phyloP scores from a whole-genome alignment of 2,329 filamentous ascomycete species.

The Colletotrichum sp. region DNA sequence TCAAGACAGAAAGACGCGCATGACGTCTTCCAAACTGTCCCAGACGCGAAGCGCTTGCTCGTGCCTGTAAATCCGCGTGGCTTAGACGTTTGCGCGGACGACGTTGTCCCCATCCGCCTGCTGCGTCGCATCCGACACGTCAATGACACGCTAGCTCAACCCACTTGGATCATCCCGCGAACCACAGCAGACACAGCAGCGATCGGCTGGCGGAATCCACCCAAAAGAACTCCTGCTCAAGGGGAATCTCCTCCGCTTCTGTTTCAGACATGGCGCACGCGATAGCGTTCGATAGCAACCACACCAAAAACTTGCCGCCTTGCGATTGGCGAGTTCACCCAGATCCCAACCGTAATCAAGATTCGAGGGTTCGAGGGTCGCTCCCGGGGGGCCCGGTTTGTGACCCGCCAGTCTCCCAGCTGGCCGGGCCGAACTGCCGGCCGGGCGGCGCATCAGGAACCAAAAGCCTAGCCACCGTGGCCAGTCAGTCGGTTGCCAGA shows the following conservation, averaged over 20 bases:
- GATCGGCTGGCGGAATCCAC: neutral
- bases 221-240: neutral
- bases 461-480: neutral
- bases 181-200: neutral
- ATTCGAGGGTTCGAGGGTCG: neutral
- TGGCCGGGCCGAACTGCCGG: constrained; percentile 3
- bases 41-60: constrained; percentile 7
- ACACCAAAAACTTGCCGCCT: neutral
- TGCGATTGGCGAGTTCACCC: constrained; percentile 11
- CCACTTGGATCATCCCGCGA: constrained; percentile 13
- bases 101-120: neutral
- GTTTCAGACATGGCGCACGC: constrained; percentile 14
- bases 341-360: constrained; percentile 3
- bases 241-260: constrained; percentile 7
- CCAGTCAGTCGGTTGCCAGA: neutral
- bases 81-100: neutral
- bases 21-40: neutral
- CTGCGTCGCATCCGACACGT: constrained; percentile 13
- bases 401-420: constrained; percentile 1
- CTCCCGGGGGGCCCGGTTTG: neutral
- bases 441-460: neutral
- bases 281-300: constrained; percentile 1
- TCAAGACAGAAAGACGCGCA: neutral
- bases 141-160: constrained; percentile 11
- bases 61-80: neutral